Evolutionary conservation across 805 yeast species (phyloP).

Genomic region (Candida rishiriensis): DNA sequence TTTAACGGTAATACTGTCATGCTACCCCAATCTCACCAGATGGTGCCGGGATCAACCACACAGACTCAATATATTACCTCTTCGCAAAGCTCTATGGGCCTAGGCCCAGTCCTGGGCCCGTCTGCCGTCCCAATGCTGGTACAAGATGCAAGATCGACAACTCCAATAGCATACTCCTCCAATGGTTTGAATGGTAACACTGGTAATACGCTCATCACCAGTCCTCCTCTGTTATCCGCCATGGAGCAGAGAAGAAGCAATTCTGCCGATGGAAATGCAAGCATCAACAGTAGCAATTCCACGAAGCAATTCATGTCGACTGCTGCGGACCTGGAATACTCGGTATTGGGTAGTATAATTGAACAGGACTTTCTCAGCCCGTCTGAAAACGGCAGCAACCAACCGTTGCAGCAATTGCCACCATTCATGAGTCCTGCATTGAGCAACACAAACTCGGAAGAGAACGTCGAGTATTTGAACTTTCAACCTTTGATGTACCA

Average conservation of each 20-base stretch:
- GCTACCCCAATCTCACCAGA: neutral
- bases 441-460: conserved; percentile 31
- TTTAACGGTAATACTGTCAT: neutral
- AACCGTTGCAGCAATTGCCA: conserved; percentile 3
- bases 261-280: neutral
- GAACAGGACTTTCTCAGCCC: conserved; percentile 38
- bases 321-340: conserved; percentile 72
- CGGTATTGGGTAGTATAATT: conserved; percentile 61
- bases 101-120: no score
- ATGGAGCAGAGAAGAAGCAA: neutral
- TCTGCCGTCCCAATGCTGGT: no score
- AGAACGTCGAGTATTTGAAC: conserved; percentile 19
- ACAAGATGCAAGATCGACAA: no score
- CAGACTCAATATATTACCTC: neutral
- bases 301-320: conserved; percentile 47
- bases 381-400: conserved; percentile 9
- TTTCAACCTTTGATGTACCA: conserved; percentile 24
- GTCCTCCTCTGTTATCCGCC: neutral
- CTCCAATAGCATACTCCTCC: neutral
- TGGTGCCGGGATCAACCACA: neutral
- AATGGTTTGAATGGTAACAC: neutral
- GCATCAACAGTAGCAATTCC: neutral
- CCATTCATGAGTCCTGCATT: conserved; percentile 31
- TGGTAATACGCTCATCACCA: neutral
- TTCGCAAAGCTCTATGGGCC: no score